Base-by-base conservation (phyloP, 2,329 filamentous ascomycete species). In the Monilinia laxa region DNA sequence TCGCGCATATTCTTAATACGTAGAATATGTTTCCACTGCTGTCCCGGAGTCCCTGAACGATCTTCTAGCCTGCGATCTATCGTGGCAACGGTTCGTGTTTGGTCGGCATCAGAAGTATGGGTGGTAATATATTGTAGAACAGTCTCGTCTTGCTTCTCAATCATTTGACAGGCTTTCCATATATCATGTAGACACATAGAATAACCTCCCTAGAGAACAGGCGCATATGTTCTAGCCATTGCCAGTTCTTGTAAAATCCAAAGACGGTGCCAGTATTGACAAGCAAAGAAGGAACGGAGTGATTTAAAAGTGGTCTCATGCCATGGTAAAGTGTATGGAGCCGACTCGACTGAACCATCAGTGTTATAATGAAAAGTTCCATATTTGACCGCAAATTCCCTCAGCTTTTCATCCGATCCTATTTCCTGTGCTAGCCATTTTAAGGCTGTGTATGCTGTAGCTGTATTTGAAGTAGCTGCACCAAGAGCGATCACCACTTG, bases 211-310 rank as follows among this genome's bases (percentile, higher is more conserved):
- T 55, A 65, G 9, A 65, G 31, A 25, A 65, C 55, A 23, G 55
- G 55, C 16, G 47, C 64, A 53, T 65, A 51, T 51, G 49, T 23
- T 31, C 38, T 55, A 42, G 58, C 64, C 51, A 62, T 66, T 5
- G 64, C 57, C 10, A 66, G 20, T 11, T 66, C 64, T 56, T 66
- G 64, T 51, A 66, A 11, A 31, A 66, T 66, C 64, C 64, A 66
- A 20, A 66, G 49, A 25, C 64, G 47, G 28, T 66, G 64, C 51
- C 56, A 66, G 18, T 56, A 66, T 40, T 62, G 49, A 10, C 64
- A 56, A 18, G 40, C 42, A 53, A 63, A 66, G n/a, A 66, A 66
- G 3, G 49, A 54, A 11, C 64, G 49, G 9, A 66, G 42, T 0
- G 49, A 60, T 28, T 45, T 28, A 35, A 47, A 66, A 14, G 52